Evolutionary conservation across 371 early-diverging fungal genomes (phyloP).

Genomic region (Apophysomyces trapeziformis): DNA sequence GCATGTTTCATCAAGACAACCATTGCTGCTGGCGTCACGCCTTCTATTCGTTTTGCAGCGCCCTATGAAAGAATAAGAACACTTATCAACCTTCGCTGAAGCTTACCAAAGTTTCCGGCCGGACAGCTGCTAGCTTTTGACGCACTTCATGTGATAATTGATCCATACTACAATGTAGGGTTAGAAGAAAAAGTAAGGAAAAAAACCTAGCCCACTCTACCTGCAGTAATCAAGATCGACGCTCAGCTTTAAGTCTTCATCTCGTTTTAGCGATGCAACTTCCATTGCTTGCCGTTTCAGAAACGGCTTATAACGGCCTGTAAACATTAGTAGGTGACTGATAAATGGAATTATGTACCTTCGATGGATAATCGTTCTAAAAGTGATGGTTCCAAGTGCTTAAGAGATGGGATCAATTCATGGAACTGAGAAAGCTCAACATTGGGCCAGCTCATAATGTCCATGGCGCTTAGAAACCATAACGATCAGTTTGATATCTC

Average conservation of each 20-base stretch:
- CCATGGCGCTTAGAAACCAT: conserved; percentile 50
- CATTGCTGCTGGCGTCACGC: conserved; percentile 80
- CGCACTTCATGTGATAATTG: conserved; percentile 77
- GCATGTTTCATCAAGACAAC: conserved; percentile 72
- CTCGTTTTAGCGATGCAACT: conserved; percentile 66
- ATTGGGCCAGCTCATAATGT: conserved; percentile 56
- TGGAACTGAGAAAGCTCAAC: conserved; percentile 49
- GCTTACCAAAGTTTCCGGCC: conserved; percentile 76
- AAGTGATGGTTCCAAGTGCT: conserved; percentile 45
- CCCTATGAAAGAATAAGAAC: conserved; percentile 48
- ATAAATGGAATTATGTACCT: conserved; percentile 31
- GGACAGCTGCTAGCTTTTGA: conserved; percentile 65
- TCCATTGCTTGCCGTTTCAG: conserved; percentile 69
- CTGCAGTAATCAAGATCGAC: conserved; percentile 67
- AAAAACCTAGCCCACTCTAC: conserved; percentile 27
- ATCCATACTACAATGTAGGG: conserved; percentile 45
- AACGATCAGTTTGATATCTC: neutral
- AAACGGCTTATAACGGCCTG: conserved; percentile 74
- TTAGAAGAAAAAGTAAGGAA: neutral
- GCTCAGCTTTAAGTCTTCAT: conserved; percentile 69
- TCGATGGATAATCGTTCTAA: conserved; percentile 59
- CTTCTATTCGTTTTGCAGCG: conserved; percentile 85
- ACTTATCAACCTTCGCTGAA: no score
- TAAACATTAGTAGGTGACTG: neutral
- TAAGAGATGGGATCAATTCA: conserved; percentile 50